Evolutionary conservation across 202 grass and related monocot genomes (phyloP).

Genomic region (Dendrocalamus latiflorus): DNA sequence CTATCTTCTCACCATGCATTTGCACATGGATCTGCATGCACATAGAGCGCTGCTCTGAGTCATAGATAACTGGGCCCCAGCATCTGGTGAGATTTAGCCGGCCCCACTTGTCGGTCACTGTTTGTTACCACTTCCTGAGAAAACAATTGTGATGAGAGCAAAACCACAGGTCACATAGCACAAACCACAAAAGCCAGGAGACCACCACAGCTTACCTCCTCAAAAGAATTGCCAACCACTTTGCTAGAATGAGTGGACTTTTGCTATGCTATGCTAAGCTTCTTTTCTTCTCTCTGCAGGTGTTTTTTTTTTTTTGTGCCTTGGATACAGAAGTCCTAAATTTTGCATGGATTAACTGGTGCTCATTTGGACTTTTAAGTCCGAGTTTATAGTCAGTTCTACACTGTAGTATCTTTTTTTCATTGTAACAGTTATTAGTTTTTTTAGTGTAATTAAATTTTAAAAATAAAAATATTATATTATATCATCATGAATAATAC

Average conservation of each 20-base stretch:
- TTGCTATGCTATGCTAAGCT: not conserved
- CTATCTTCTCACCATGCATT: slow-evolving; percentile 4
- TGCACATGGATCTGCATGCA: not conserved
- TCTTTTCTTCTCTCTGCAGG: not conserved
- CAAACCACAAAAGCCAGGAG: not conserved
- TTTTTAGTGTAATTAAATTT: too few species aligned
- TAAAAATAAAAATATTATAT: too few species aligned
- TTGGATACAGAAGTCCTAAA: slow-evolving; percentile 2
- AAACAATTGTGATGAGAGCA: not conserved
- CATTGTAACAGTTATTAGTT: too few species aligned
- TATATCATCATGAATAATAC: too few species aligned
- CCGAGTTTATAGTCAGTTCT: too few species aligned
- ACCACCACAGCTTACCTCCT: slow-evolving; percentile 7
- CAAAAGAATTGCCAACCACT: slow-evolving; percentile 37
- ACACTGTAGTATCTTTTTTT: too few species aligned
- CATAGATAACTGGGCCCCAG: not conserved
- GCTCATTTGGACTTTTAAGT: too few species aligned
- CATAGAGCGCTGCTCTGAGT: not conserved
- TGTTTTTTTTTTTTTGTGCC: not conserved
- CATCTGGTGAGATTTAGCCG: not conserved
- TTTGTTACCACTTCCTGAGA: too few species aligned
- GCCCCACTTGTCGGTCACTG: not conserved
- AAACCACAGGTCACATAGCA: not conserved
- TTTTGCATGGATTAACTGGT: not conserved
- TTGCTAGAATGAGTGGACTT: slow-evolving; percentile 22